phyloP scores from a whole-genome alignment of 2,329 filamentous ascomycete species.

The Macroventuria anomochaeta region DNA sequence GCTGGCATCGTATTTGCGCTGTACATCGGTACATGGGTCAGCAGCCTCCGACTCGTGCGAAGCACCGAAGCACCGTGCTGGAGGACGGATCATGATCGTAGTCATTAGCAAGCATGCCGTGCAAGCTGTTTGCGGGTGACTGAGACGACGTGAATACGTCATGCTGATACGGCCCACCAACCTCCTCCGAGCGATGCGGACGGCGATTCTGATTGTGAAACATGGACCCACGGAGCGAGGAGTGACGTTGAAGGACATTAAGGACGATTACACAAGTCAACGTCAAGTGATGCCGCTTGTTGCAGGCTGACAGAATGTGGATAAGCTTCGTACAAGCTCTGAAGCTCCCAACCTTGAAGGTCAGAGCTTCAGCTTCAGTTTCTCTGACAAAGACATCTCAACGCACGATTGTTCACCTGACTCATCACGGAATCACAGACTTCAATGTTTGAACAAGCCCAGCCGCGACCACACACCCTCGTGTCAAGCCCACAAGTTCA shows the following conservation, averaged over 20 bases:
- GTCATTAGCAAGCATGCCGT: constrained; percentile 1
- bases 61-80: background rate
- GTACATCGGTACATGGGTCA: constrained; percentile 3
- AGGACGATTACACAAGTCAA: background rate
- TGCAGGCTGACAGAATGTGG: constrained; percentile 6
- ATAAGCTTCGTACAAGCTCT: constrained; percentile 5
- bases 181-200: constrained; percentile 4
- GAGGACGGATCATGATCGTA: background rate
- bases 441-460: background rate
- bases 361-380: constrained; percentile 3
- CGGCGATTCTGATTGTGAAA: background rate
- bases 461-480: background rate
- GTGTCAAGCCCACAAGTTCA: constrained; percentile 3
- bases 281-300: constrained; percentile 1
- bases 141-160: constrained; percentile 8
- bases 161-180: constrained; percentile 12
- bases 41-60: background rate
- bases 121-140: constrained; percentile 10
- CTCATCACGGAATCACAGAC: background rate
- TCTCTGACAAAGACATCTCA: constrained; percentile 1
- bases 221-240: background rate
- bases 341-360: background rate
- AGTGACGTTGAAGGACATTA: constrained; percentile 7
- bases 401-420: background rate
- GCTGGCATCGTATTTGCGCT: constrained; percentile 3